Base-by-base conservation (phyloP, 306 rosid genomes). In the Quercus ilex region DNA sequence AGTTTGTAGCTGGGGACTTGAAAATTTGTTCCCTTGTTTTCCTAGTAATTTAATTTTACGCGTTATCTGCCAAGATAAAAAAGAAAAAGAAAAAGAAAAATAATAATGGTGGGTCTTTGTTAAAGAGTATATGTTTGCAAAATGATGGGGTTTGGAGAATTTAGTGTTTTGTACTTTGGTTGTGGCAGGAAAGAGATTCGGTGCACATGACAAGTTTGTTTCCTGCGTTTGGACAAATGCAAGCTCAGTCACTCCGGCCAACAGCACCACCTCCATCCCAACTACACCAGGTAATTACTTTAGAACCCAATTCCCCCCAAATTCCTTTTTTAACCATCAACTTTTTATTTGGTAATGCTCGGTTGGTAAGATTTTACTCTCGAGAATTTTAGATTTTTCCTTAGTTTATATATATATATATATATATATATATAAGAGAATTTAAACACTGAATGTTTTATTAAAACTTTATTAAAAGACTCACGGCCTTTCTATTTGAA, bases 211-310 rank as follows among this genome's bases (percentile, higher is more conserved):
- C 82, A 5, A 90, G 75, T 58, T 74, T 95, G 87, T 93, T 93
- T 81, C 84, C 96, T 15, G 76, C 87, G 49, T 93, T 91, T 82
- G 96, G 97, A 78, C 94, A 86, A 19, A 55, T 93, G 78, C 94
- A 93, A 58, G 80, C 55, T 75, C 95, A 83, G 23, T 72, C 92
- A n/a, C 51, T 90, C 46, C 93, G 97, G 43, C 90, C 95, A 79
- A 78, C 89, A 21, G 86, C 89, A n/a, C 90, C 89, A 13, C 89
- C 97, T 51, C 85, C 81, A 67, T 83, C 85, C 0, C 98, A 88
- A 20, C 94, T 86, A 5, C 95, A 82, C 68, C 98, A 92, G 97
- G 99, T 92, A 64, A 73, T 23, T 25, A 25, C 52, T 59, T 19
- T 9, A 26, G 72, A 19, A 58, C 81, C 31, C 64, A 56, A 51